phyloP scores from a whole-genome alignment of 2,329 filamentous ascomycete genomes.

The Cladosporium sp. region DNA sequence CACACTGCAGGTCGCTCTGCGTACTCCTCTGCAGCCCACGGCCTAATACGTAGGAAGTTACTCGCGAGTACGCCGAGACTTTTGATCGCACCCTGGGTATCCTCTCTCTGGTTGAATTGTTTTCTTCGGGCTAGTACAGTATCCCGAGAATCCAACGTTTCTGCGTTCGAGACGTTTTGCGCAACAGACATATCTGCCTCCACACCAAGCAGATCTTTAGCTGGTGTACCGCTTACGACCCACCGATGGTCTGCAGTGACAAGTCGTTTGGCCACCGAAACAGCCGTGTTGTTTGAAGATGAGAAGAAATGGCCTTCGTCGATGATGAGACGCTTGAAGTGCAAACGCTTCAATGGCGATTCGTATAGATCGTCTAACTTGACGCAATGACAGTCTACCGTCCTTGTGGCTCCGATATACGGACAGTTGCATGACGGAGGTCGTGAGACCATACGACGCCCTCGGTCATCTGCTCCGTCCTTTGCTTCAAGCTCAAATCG shows the following conservation, averaged over 20 bases:
- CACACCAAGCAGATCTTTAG: slow-evolving; percentile 72
- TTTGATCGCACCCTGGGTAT: slow-evolving; percentile 47
- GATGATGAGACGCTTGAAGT: slow-evolving; percentile 84
- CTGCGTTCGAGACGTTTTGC: background rate
- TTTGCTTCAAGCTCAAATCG: slow-evolving; percentile 67
- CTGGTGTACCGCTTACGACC: slow-evolving; percentile 89
- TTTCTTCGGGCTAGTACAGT: slow-evolving; percentile 37
- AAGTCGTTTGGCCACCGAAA: slow-evolving; percentile 51
- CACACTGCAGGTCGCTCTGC: slow-evolving; percentile 63
- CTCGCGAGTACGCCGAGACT: slow-evolving; percentile 61
- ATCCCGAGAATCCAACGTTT: slow-evolving; percentile 11
- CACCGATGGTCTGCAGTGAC: slow-evolving; percentile 66
- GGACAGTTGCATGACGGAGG: slow-evolving; percentile 33
- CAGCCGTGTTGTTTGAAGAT: slow-evolving; percentile 58
- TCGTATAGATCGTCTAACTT: slow-evolving; percentile 42
- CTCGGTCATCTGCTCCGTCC: slow-evolving; percentile 44
- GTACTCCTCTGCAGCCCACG: slow-evolving; percentile 66
- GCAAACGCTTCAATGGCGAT: slow-evolving; percentile 65
- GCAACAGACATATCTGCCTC: slow-evolving; percentile 7
- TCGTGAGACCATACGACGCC: slow-evolving; percentile 32
- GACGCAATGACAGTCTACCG: slow-evolving; percentile 43
- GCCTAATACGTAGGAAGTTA: slow-evolving; percentile 70
- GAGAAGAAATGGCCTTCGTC: slow-evolving; percentile 89
- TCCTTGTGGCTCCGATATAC: slow-evolving; percentile 43
- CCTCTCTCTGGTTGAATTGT: slow-evolving; percentile 36